A percentile compares a stretch with the other conserved stretches of the same genome.
These are phyloP conservation scores for Talinum fruticosum DNA, from an alignment of 148 eudicot species.

Conservation along the genomic window DNA sequence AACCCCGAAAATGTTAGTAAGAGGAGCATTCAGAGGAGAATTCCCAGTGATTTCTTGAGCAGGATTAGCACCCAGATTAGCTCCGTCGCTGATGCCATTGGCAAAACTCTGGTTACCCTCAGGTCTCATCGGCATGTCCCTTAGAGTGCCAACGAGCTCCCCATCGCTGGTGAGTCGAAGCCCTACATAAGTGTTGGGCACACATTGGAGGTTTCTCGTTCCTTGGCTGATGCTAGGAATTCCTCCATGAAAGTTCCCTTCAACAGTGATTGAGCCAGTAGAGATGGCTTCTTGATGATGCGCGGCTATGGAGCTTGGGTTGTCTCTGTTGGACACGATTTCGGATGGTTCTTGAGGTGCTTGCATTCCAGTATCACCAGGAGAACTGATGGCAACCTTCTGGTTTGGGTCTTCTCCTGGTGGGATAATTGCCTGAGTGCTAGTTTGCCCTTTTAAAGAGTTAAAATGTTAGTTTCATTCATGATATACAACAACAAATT, in stretches of 20 bases:
- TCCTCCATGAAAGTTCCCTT: neutral
- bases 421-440: neutral
- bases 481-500: too few relatives aligned
- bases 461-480: neutral
- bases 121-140: neutral
- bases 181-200: constrained; percentile 26
- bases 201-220: neutral
- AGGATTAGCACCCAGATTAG: neutral
- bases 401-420: neutral
- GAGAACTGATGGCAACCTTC: neutral
- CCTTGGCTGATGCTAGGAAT: neutral
- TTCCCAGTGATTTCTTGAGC: neutral
- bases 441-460: neutral
- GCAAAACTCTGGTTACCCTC: neutral
- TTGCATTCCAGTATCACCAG: neutral
- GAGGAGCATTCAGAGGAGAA: neutral
- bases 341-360: neutral
- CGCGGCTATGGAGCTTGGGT: neutral
- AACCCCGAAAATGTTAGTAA: neutral
- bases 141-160: constrained; percentile 18
- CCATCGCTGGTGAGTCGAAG: constrained; percentile 20
- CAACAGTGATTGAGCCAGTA: neutral
- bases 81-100: neutral
- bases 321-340: neutral
- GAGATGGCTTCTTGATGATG: neutral